Conservation (phyloP, 2,329 filamentous ascomycete species). For the Xylariales sp. region DNA sequence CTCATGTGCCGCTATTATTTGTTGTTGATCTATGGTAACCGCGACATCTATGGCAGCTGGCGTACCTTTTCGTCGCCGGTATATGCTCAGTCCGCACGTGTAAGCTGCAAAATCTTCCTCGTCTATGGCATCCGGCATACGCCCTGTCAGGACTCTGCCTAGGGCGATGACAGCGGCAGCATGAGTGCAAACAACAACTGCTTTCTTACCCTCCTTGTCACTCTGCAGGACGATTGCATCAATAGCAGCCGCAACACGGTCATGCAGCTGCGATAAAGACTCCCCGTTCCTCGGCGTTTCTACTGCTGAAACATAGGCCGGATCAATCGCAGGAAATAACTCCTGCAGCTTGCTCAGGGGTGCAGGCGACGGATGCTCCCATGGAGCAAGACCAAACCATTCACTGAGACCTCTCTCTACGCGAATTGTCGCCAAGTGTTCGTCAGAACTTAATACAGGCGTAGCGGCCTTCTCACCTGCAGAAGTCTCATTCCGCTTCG, state of each 20-base stretch:
- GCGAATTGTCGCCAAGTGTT: slow-evolving; percentile 35
- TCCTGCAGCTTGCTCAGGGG: slow-evolving; percentile 54
- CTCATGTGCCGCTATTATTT: no score
- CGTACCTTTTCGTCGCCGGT: slow-evolving; percentile 24
- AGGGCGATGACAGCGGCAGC: slow-evolving; percentile 86
- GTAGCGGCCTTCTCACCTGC: neutral
- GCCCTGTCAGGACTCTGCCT: slow-evolving; percentile 75
- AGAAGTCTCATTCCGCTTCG: slow-evolving; percentile 28
- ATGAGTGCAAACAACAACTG: slow-evolving; percentile 81
- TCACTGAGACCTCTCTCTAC: slow-evolving; percentile 65
- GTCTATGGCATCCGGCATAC: slow-evolving; percentile 65
- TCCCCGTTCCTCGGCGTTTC: slow-evolving; percentile 73
- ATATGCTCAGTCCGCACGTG: slow-evolving; percentile 76
- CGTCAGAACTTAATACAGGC: neutral
- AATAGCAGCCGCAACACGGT: slow-evolving; percentile 69
- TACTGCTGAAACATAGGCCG: slow-evolving; percentile 56
- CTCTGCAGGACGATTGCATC: slow-evolving; percentile 66
- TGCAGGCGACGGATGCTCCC: slow-evolving; percentile 79
- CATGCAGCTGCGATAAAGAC: slow-evolving; percentile 72
- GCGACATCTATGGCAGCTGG: no score
- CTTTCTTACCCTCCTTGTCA: slow-evolving; percentile 64
- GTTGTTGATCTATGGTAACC: no score
- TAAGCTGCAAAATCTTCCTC: slow-evolving; percentile 81
- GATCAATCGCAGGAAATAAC: slow-evolving; percentile 63
- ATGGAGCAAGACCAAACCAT: slow-evolving; percentile 86